A percentile compares a stretch with the other conserved stretches of the same genome.
These are phyloP conservation scores for Boletellus deceptivus DNA, from an alignment of 1,284 basidiomycete species.

Conservation along the genomic window DNA sequence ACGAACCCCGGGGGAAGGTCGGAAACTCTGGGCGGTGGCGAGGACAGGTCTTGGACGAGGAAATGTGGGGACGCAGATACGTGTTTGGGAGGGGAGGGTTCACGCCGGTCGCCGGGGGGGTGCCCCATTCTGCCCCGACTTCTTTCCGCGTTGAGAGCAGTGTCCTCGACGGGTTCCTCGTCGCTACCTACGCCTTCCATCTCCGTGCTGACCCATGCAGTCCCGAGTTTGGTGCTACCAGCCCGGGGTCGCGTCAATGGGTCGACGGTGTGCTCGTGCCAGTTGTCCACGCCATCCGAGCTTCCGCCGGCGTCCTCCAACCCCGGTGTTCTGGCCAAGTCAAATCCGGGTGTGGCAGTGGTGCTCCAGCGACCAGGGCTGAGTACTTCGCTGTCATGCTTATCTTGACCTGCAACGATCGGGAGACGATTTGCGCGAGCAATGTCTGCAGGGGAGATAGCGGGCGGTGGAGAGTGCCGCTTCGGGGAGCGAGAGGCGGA, in stretches of 20 bases:
- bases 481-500: slow-evolving; percentile 19
- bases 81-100: slow-evolving; percentile 17
- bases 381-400: slow-evolving; percentile 33
- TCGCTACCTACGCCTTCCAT: slow-evolving; percentile 25
- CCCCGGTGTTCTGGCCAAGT: slow-evolving; percentile 11
- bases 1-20: slow-evolving; percentile 28
- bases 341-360: slow-evolving; percentile 58
- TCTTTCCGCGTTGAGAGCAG: slow-evolving; percentile 6
- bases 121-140: slow-evolving; percentile 17
- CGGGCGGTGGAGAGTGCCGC: slow-evolving; percentile 31
- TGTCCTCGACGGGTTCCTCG: slow-evolving; percentile 19
- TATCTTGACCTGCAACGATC: slow-evolving; percentile 12
- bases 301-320: slow-evolving; percentile 12
- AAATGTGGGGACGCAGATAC: slow-evolving; percentile 13
- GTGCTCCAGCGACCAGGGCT: slow-evolving; percentile 64
- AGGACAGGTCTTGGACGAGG: slow-evolving; percentile 1
- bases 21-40: slow-evolving; percentile 15
- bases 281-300: slow-evolving; percentile 19
- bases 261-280: slow-evolving; percentile 27
- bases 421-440: slow-evolving; percentile 30
- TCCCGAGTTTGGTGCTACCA: slow-evolving; percentile 6
- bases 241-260: slow-evolving; percentile 9
- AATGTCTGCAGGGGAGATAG: slow-evolving; percentile 30
- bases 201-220: slow-evolving; percentile 32
- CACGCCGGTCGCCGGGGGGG: slow-evolving; percentile 4